A percentile compares a stretch with the other conserved stretches of the same genome.
phyloP scores from a whole-genome alignment of 495 filamentous ascomycete species.

The Terfezia boudieri region DNA sequence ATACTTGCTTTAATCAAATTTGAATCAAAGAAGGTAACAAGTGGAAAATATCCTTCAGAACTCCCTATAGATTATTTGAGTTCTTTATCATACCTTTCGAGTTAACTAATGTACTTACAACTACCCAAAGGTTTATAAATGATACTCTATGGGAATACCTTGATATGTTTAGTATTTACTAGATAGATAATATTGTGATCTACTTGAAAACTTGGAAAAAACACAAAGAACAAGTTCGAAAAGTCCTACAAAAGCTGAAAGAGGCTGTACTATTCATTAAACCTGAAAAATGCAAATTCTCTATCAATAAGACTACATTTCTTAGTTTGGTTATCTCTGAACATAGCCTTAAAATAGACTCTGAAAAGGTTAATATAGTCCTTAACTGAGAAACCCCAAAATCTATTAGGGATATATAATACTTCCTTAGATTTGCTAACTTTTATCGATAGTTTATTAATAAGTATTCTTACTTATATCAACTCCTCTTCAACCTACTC shows the following conservation, averaged over 20 bases:
- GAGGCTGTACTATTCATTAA: not conserved
- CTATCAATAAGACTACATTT: not conserved
- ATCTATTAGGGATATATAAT: slow-evolving; percentile 1
- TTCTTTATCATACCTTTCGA: slow-evolving; percentile 15
- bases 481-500: not conserved
- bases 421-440: slow-evolving; percentile 1
- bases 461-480: not conserved
- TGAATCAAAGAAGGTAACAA: slow-evolving; percentile 4
- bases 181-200: slow-evolving; percentile 12
- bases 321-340: not conserved
- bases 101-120: not conserved
- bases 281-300: slow-evolving; percentile 1
- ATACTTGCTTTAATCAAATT: not conserved
- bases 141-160: slow-evolving; percentile 4
- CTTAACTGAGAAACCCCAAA: not conserved
- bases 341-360: not conserved
- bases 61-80: slow-evolving; percentile 15
- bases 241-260: slow-evolving; percentile 1
- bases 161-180: slow-evolving; percentile 6
- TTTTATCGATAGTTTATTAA: not conserved
- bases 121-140: slow-evolving; percentile 8
- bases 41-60: slow-evolving; percentile 8
- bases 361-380: not conserved
- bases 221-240: slow-evolving; percentile 3
- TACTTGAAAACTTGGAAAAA: slow-evolving; percentile 7